Base-by-base conservation (phyloP, 2,329 filamentous ascomycete genomes). In the Furcasterigmium sp. region DNA sequence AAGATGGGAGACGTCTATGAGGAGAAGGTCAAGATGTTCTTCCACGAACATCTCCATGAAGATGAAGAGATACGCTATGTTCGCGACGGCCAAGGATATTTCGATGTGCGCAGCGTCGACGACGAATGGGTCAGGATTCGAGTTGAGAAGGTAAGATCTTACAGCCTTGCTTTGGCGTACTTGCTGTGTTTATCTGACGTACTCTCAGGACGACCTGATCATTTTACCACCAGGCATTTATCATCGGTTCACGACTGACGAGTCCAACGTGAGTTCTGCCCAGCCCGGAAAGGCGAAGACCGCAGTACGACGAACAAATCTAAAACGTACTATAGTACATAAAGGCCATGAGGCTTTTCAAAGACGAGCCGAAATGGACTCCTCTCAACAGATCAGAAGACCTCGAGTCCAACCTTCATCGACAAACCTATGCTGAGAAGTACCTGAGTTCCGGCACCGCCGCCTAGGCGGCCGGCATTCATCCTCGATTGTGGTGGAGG, bases 21-120 rank as follows among this genome's bases (percentile, higher is more conserved):
- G 67, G 80, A 86, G 50, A 97, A 97, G 67, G 89, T 98, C 50
- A 91, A 89, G 70, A 80, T 68, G 53, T 98, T 98, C 72, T 98
- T 97, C 71, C 64, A 86, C 56, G 93, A 98, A 74, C 93, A 98
- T 64, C 65, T 98, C 56, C 93, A 98, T 62, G 93, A 98, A 70
- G 93, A 98, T 55, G 93, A 98, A 70, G 93, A 98, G 75, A 98
- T 98, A 53, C 76, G 93, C 38, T 98, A 96, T 59, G 91, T 98
- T 53, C 75, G 89, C 25, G 91, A 85, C 48, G 93, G 93, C 0
- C 78, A 80, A 43, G 93, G 93, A 1, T 98, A 86, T 64, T 98
- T 98, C 61, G 93, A 98, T 65, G 91, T 98, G 3, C 75, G 93
- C 39, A 84, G 81, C 57, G 73, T 85, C 63, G 79, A 78, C 17